These are phyloP conservation scores for Polytrichum formosum DNA, from an alignment of 225 moss, liverwort and hornwort species.

Conservation along the genomic window DNA sequence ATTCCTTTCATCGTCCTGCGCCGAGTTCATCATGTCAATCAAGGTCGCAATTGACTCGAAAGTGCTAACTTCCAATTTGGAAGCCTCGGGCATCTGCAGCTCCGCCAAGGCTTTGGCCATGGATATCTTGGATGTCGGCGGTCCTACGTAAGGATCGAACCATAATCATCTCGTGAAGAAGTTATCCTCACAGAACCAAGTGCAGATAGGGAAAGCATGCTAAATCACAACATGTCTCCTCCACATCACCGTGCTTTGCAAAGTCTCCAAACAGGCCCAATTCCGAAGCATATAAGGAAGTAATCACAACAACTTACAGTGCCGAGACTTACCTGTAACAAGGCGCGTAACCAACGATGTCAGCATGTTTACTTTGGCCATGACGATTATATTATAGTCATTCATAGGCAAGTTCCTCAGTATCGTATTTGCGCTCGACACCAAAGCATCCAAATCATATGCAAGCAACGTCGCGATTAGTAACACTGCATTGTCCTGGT, in stretches of 20 bases:
- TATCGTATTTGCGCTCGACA: constrained; percentile 24
- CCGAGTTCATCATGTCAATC: constrained; percentile 36
- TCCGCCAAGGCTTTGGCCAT: constrained; percentile 49
- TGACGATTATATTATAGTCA: constrained; percentile 44
- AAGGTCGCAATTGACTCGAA: constrained; percentile 31
- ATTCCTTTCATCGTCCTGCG: constrained; percentile 32
- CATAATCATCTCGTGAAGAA: not conserved
- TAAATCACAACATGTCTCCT: not conserved
- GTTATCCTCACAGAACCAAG: not conserved
- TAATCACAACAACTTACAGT: not conserved
- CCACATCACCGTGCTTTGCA: no score
- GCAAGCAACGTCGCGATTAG: constrained; percentile 42
- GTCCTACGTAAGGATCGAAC: constrained; percentile 21
- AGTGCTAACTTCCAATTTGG: constrained; percentile 34
- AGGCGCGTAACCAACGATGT: constrained; percentile 43
- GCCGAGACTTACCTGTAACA: constrained; percentile 24
- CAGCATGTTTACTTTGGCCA: constrained; percentile 57
- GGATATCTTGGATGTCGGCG: constrained; percentile 22
- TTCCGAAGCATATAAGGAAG: not conserved
- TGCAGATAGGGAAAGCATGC: not conserved
- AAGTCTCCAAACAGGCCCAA: no score
- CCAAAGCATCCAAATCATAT: constrained; percentile 26
- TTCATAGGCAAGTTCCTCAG: constrained; percentile 42
- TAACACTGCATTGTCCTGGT: constrained; percentile 44
- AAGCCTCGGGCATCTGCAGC: constrained; percentile 42